Percentiles rank a stretch among this genome's conserved stretches.
phyloP scores from a whole-genome alignment of 2,329 filamentous ascomycete species.

The Aspergillus flavus region DNA sequence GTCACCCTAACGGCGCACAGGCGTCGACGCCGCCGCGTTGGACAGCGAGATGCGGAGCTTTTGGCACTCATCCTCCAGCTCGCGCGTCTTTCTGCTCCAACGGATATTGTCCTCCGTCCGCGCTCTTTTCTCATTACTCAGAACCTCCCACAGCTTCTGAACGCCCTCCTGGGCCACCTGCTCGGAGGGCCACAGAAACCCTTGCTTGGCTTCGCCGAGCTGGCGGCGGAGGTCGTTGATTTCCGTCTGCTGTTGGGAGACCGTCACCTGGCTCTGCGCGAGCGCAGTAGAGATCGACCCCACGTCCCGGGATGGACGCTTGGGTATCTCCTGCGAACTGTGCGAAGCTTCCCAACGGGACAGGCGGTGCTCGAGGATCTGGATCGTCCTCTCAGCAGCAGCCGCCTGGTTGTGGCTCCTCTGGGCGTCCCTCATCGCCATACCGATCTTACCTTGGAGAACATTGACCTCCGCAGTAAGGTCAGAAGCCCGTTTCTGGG shows the following conservation, averaged over 20 bases:
- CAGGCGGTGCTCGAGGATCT: slow-evolving; percentile 19
- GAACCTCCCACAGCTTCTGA: slow-evolving; percentile 12
- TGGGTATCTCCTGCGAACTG: slow-evolving; percentile 17
- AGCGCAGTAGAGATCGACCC: slow-evolving; percentile 19
- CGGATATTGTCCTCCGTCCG: slow-evolving; percentile 20
- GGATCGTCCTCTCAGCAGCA: slow-evolving; percentile 6
- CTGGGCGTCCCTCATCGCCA: slow-evolving; percentile 18
- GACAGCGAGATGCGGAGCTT: slow-evolving; percentile 24
- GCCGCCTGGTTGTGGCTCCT: slow-evolving; percentile 9
- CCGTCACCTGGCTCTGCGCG: slow-evolving; percentile 14
- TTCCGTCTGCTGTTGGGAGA: slow-evolving; percentile 13
- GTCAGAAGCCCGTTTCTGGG: background rate
- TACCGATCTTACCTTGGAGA: slow-evolving; percentile 1
- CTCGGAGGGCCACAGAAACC: background rate
- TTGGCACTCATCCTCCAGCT: slow-evolving; percentile 20
- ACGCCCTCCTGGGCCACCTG: slow-evolving; percentile 11
- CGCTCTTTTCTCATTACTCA: slow-evolving; percentile 17
- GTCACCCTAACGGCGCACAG: background rate
- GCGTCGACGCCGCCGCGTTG: slow-evolving; percentile 8
- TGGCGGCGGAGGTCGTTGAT: slow-evolving; percentile 16
- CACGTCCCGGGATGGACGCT: slow-evolving; percentile 14
- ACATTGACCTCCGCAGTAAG: slow-evolving; percentile 9
- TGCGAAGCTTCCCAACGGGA: slow-evolving; percentile 7
- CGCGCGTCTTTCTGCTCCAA: slow-evolving; percentile 14
- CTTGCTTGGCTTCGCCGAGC: slow-evolving; percentile 12